phyloP scores from a whole-genome alignment of 2,329 filamentous ascomycete species.

The Diaporthe aspalathi region DNA sequence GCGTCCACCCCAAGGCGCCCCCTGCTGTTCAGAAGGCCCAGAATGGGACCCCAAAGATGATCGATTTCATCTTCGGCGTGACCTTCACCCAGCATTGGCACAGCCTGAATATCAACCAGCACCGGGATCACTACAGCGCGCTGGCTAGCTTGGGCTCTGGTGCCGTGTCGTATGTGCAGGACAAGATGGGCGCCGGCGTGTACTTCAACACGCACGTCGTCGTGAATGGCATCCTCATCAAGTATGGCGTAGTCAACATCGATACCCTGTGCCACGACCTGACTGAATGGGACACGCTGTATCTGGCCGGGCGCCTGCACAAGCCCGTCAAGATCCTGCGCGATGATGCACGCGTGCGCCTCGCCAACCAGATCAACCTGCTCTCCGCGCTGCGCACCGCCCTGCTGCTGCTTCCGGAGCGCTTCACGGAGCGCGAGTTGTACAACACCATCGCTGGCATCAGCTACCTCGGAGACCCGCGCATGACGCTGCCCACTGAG shows the following conservation, averaged over 20 bases:
- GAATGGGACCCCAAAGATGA: slow-evolving; percentile 91
- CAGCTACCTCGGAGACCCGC: slow-evolving; percentile 95
- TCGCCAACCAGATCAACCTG: slow-evolving; percentile 96
- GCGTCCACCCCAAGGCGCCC: slow-evolving; percentile 85
- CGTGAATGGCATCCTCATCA: slow-evolving; percentile 94
- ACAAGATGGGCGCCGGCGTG: slow-evolving; percentile 89
- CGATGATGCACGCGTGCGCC: slow-evolving; percentile 89
- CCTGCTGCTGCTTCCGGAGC: slow-evolving; percentile 83
- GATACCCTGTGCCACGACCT: slow-evolving; percentile 89
- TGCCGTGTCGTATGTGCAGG: slow-evolving; percentile 85
- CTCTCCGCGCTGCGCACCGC: slow-evolving; percentile 91
- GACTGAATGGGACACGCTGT: slow-evolving; percentile 91
- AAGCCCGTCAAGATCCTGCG: slow-evolving; percentile 98
- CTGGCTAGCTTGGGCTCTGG: slow-evolving; percentile 87
- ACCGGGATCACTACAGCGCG: slow-evolving; percentile 92
- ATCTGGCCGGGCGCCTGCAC: slow-evolving; percentile 94
- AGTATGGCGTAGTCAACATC: slow-evolving; percentile 96
- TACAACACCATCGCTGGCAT: slow-evolving; percentile 93
- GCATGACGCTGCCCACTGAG: slow-evolving; percentile 91
- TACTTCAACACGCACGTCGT: slow-evolving; percentile 98
- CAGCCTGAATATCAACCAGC: slow-evolving; percentile 87
- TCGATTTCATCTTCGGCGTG: slow-evolving; percentile 98
- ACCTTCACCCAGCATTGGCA: slow-evolving; percentile 97
- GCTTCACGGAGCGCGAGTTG: slow-evolving; percentile 87
- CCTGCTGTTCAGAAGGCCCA: slow-evolving; percentile 86